Evolutionary conservation across 2,329 filamentous ascomycete genomes (phyloP).

Genomic region (Cryphonectria parasitica): DNA sequence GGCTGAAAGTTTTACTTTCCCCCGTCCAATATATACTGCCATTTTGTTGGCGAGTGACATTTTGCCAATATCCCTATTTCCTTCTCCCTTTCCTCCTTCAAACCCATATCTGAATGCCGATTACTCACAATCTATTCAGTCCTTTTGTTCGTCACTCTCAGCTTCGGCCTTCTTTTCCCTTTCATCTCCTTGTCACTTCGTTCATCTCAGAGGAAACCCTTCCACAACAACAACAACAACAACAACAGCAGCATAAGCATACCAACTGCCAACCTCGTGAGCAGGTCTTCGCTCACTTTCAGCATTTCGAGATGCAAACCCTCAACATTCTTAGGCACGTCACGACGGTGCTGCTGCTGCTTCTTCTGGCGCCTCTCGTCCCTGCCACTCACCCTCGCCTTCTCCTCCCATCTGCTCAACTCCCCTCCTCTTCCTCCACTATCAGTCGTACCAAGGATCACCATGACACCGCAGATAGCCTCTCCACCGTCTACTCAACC

Average conservation of each 20-base stretch:
- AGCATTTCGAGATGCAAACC: background rate
- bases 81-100: background rate
- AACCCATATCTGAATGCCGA: background rate
- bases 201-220: background rate
- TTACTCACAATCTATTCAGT: no score
- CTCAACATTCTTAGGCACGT: background rate
- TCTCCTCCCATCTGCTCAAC: background rate
- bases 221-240: background rate
- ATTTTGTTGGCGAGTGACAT: background rate
- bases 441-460: background rate
- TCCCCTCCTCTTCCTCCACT: background rate
- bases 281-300: background rate
- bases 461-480: background rate
- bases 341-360: background rate
- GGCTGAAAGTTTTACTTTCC: background rate
- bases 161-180: background rate
- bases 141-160: background rate
- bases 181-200: background rate
- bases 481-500: conserved; percentile 18
- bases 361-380: background rate
- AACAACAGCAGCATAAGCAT: background rate
- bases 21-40: background rate
- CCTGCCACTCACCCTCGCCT: background rate
- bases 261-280: background rate
- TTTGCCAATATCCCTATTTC: no score